Evolutionary conservation across 805 yeast species (phyloP), one percentile per base, ranked within the genome.

Genomic region (Metschnikowia similis): DNA sequence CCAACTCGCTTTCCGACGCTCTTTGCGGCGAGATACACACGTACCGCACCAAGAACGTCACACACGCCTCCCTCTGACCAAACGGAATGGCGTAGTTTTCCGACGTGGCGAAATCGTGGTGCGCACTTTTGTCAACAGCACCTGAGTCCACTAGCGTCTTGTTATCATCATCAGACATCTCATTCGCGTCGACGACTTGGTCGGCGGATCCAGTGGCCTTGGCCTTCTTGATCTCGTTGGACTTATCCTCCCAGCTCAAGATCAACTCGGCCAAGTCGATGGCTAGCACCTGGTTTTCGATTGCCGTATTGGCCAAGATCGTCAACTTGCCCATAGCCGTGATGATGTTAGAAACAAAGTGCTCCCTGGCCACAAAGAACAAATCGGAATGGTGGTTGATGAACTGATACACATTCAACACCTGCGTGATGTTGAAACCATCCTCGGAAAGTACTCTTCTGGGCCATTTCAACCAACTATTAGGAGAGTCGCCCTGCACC

Each of bases 291-390:
- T 90, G 97, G 57, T 86, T 88, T 54, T 92, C 97, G 21, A 82
- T 63, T 0, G 89, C 84, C 3, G 94, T 83, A 57, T 85, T 87
- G 4, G 90, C 83, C 59, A 84, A 71, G 44, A 89, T 82, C 0
- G 95, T 87, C 47, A 94, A 72, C 61, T 90, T 89, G 13, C 96
- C 96, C 90, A 94, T 87, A 1, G 96, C 96, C 3, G 91, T 82
- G 47, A 94, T 87, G 49, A 92, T 87, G 56, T 87, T 88, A 2
- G 96, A 86, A 51, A 90, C 82, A 60, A 92, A 94, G 49, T 89
- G 89, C 57, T 89, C 97, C 49, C 98, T 77, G 13, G 92, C 91
- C 47, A 82, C 83, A 61, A 80, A 92, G 66, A 94, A 94, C 46
- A 89, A 70, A 51, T 85, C 92, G 0, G 95, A 81, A 57, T 94